A percentile compares a stretch with the other conserved stretches of the same genome.
Conservation (phyloP, 1,284 basidiomycete species). For the Sporisorium sorghi region DNA sequence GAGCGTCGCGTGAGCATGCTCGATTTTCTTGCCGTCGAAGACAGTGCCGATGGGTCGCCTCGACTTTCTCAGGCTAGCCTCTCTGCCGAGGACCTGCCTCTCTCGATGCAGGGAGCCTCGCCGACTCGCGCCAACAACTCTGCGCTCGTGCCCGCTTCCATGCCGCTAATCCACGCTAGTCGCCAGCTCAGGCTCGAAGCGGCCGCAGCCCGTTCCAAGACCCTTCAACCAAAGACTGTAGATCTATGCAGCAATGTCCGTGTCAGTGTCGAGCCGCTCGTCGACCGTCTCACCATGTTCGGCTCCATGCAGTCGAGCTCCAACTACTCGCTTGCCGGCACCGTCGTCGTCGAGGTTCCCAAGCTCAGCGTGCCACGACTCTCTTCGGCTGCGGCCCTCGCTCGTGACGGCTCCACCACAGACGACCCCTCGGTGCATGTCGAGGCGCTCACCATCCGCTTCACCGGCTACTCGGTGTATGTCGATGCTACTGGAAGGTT, state of each 20-base stretch:
- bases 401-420: constrained; percentile 17
- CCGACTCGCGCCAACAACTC: background rate
- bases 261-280: constrained; percentile 51
- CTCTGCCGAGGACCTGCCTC: constrained; percentile 35
- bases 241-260: constrained; percentile 29
- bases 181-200: constrained; percentile 22
- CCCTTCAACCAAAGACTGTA: constrained; percentile 16
- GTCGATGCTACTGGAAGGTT: constrained; percentile 63
- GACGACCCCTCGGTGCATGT: constrained; percentile 43
- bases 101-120: constrained; percentile 2
- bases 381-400: constrained; percentile 29
- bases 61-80: constrained; percentile 23
- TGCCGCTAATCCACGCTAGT: constrained; percentile 39
- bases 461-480: constrained; percentile 65
- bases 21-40: constrained; percentile 40
- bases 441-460: constrained; percentile 48
- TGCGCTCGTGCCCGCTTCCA: constrained; percentile 18
- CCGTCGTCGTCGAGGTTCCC: constrained; percentile 48
- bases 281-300: constrained; percentile 65
- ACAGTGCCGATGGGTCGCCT: background rate
- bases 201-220: constrained; percentile 11
- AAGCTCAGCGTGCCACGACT: constrained; percentile 31
- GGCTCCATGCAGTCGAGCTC: constrained; percentile 66
- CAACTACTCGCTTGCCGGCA: constrained; percentile 67
- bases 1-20: constrained; percentile 50